Evolutionary conservation across 2,329 filamentous ascomycete species (phyloP).

Genomic region (Seiridium cupressi): DNA sequence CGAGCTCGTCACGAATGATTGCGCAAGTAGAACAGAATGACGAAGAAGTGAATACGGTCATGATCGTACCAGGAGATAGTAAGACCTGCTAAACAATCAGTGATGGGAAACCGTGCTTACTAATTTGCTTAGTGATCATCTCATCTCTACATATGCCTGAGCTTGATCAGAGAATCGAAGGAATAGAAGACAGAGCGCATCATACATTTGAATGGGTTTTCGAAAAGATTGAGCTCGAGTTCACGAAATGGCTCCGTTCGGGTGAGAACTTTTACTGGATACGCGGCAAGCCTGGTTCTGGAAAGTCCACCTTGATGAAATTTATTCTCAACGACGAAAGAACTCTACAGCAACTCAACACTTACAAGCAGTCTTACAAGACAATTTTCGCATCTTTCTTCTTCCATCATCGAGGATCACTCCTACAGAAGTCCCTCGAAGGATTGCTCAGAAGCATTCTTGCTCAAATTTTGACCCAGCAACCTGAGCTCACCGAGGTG

Average conservation of each 20-base stretch:
- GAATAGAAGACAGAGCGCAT: background rate
- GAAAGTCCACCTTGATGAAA: conserved; percentile 20
- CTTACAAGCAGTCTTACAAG: background rate
- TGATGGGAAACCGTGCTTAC: background rate
- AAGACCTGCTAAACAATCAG: background rate
- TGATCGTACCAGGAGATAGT: background rate
- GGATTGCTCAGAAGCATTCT: conserved; percentile 15
- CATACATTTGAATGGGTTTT: conserved; percentile 14
- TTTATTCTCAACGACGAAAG: conserved; percentile 12
- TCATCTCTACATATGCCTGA: background rate
- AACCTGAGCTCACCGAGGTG: no score
- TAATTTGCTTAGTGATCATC: background rate
- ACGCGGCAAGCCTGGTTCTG: conserved; percentile 16
- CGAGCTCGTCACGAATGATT: background rate
- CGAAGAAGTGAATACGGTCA: background rate
- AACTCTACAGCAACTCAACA: conserved; percentile 12
- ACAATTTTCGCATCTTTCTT: conserved; percentile 14
- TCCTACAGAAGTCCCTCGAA: conserved; percentile 16
- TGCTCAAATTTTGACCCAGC: background rate
- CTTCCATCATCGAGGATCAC: conserved; percentile 13
- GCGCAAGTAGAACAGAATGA: background rate
- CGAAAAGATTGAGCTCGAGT: background rate
- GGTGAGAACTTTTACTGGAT: conserved; percentile 16
- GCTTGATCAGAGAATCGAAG: background rate
- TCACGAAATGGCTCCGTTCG: conserved; percentile 11